Conservation (phyloP, 768 basidiomycete genomes). For the Russula sp. region DNA sequence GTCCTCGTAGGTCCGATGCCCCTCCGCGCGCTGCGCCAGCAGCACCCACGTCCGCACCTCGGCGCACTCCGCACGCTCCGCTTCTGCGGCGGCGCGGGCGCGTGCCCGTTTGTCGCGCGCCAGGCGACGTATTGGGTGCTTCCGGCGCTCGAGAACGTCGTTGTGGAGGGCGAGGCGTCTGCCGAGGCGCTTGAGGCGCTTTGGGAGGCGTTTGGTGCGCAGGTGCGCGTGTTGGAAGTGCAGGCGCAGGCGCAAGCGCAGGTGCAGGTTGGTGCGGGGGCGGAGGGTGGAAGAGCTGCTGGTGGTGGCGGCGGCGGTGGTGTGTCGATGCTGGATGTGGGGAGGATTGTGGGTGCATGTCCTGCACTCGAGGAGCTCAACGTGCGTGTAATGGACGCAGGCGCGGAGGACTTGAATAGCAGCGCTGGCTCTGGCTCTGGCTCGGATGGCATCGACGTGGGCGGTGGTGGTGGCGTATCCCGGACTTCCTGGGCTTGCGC, state of each 20-base stretch:
- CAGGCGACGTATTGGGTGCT: slow-evolving; percentile 14
- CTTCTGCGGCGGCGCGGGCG: neutral
- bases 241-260: neutral
- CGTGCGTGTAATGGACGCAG: neutral
- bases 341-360: slow-evolving; percentile 3
- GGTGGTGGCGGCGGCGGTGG: neutral
- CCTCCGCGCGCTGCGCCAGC: neutral
- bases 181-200: slow-evolving; percentile 3
- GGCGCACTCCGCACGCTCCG: slow-evolving; percentile 9
- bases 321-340: neutral
- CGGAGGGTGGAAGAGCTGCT: neutral
- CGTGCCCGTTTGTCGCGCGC: slow-evolving; percentile 9
- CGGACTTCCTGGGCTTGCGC: neutral
- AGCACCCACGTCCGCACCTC: neutral
- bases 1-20: slow-evolving; percentile 10
- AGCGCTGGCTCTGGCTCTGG: neutral
- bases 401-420: neutral
- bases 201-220: slow-evolving; percentile 1
- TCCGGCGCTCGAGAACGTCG: slow-evolving; percentile 13
- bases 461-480: neutral
- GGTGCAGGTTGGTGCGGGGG: too few species aligned
- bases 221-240: slow-evolving; percentile 10
- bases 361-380: slow-evolving; percentile 13
- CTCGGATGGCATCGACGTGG: neutral
- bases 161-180: neutral